Conservation (phyloP, 164 flowering plant species). For the Protea cynaroides region DNA sequence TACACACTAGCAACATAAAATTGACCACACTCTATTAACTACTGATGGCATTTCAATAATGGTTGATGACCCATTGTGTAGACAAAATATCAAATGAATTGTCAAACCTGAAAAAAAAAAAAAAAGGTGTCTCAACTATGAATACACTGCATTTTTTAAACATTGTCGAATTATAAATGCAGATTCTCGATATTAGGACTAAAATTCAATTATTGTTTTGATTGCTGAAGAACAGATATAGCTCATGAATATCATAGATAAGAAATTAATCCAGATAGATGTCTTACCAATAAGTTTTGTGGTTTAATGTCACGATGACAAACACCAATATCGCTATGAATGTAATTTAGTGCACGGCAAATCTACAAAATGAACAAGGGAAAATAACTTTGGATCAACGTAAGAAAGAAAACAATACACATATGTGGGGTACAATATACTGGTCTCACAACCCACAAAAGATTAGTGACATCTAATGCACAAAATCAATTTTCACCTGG, state of each 20-base stretch:
- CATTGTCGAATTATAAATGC: background rate
- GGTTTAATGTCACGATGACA: slow-evolving; percentile 99
- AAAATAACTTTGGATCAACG: background rate
- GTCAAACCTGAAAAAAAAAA: background rate
- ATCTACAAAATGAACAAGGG: slow-evolving; percentile 45
- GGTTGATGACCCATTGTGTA: background rate
- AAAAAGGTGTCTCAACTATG: background rate
- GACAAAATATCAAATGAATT: background rate
- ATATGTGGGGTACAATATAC: background rate
- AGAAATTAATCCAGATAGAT: background rate
- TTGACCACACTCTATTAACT: background rate
- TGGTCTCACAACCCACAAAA: background rate
- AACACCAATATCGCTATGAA: slow-evolving; percentile 79
- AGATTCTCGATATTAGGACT: background rate
- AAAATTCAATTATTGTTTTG: background rate
- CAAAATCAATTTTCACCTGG: slow-evolving; percentile 49
- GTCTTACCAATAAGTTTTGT: slow-evolving; percentile 88
- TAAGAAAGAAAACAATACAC: background rate
- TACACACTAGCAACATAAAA: background rate
- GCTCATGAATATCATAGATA: background rate
- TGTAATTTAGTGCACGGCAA: slow-evolving; percentile 76
- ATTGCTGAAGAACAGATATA: background rate
- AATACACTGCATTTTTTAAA: background rate
- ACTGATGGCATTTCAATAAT: background rate
- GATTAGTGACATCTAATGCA: background rate